Evolutionary conservation across 305 asterid genomes (phyloP), one percentile per base, ranked within the genome.

Genomic region (Fraxinus sp.): DNA sequence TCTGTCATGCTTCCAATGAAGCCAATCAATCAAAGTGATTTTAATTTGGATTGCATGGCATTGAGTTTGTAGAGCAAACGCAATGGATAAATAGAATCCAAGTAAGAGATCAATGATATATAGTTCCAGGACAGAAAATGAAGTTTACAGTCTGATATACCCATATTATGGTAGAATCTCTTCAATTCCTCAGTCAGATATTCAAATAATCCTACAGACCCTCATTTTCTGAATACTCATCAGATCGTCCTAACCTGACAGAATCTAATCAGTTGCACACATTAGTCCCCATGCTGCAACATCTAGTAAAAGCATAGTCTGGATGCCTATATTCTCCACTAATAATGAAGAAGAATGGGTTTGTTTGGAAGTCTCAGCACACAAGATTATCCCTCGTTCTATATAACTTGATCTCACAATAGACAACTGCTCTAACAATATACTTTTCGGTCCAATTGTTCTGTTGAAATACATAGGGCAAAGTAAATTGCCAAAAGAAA

Each of bases 361-460:
- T 74, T 82, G 37, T 79, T 72, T 84, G 80, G 79, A 30, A 52
- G 80, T 57, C 80, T 66, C 81, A 76, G 59, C 80, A 71, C 57
- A 77, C 74, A 73, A 74, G 30, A 46, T 18, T 49, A 11, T n/a
- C 41, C 76, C 49, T 18, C 62, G 8, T 18, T 68, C 70, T 57
- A 68, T 1, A 70, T 35, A 36, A 77, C 73, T 46, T 55, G 41
- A 79, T 70, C 37, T 11, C 22, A 33, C 84, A 82, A 37, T 13
- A 73, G 37, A 70, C 46, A 83, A 75, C 22, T 81, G 79, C 35
- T 41, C 36, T 41, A 62, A 64, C 72, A 30, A 77, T 72, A 37
- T 64, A 70, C 24, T 57, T 78, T 33, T 77, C 0, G 1, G 71
- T 49, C 77, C 81, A 78, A 79, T 62, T 66, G 76, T 83, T 80